Conservation (phyloP, 345 rosid genomes). For the Lepidium africanum region DNA sequence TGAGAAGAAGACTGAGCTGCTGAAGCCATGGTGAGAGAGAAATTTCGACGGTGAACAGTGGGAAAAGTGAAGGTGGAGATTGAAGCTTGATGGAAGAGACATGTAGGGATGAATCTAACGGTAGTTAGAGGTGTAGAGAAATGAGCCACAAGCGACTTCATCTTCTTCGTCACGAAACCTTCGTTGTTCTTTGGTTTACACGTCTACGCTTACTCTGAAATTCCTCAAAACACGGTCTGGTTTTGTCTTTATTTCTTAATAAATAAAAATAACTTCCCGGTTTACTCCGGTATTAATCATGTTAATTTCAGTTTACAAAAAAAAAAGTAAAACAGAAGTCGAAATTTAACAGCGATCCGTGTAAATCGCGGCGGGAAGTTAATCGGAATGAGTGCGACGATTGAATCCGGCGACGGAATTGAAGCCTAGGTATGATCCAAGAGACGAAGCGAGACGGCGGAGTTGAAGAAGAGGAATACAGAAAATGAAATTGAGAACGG, state of each 20-base stretch:
- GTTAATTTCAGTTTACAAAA: constrained; percentile 11
- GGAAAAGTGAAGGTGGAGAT: constrained; percentile 21
- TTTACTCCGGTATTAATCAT: not conserved
- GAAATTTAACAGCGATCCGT: not conserved
- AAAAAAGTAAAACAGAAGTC: not conserved
- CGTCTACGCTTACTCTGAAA: not conserved
- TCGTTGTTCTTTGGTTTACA: not conserved
- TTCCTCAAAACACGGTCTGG: constrained; percentile 7
- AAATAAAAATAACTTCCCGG: not conserved
- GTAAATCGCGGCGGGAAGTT: constrained; percentile 1
- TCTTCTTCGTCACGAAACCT: constrained; percentile 29
- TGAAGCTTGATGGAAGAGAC: not conserved
- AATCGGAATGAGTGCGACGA: constrained; percentile 35
- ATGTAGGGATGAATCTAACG: not conserved
- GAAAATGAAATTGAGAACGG: constrained; percentile 55
- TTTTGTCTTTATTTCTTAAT: not conserved
- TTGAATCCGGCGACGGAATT: constrained; percentile 12
- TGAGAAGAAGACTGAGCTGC: constrained; percentile 53
- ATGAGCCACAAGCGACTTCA: constrained; percentile 25
- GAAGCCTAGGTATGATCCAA: constrained; percentile 61
- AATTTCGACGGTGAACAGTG: constrained; percentile 8
- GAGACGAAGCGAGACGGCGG: constrained; percentile 51
- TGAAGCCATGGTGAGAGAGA: constrained; percentile 55
- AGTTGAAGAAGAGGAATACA: constrained; percentile 54
- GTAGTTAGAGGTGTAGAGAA: constrained; percentile 22